Conservation (phyloP, 345 rosid genomes). For the Abelmoschus esculentus region DNA sequence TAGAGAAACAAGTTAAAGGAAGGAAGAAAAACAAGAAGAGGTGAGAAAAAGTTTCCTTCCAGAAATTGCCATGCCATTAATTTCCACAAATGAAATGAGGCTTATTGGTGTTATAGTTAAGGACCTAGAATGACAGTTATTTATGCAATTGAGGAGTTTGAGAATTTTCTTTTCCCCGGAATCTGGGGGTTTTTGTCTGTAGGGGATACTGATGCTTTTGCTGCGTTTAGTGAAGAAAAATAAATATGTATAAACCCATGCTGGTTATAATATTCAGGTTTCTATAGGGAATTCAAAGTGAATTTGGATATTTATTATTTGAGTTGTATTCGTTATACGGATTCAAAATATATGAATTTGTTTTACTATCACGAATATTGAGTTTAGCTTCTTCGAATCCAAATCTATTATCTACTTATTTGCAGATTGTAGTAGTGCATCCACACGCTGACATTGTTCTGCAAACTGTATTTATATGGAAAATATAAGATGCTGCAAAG, state of each 20-base stretch:
- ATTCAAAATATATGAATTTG: no score
- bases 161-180: not conserved
- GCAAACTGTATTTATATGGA: conserved; percentile 27
- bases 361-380: no score
- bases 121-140: not conserved
- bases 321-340: no score
- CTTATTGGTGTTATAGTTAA: not conserved
- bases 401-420: no score
- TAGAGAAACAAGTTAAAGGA: conserved; percentile 73
- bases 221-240: no score
- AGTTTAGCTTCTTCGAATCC: no score
- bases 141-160: not conserved
- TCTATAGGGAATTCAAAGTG: no score
- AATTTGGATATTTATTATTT: no score
- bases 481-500: conserved; percentile 32
- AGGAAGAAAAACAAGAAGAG: conserved; percentile 72
- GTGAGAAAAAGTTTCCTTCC: conserved; percentile 20
- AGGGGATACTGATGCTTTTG: not conserved
- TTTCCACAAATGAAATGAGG: not conserved
- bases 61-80: not conserved
- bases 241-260: no score
- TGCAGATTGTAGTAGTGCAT: no score
- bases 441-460: not conserved
- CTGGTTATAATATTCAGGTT: no score
- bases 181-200: not conserved